A percentile compares a stretch with the other conserved stretches of the same genome.
These are phyloP conservation scores for Coleophoma crateriformis DNA, from an alignment of 2,329 filamentous ascomycete genomes.

Conservation along the genomic window DNA sequence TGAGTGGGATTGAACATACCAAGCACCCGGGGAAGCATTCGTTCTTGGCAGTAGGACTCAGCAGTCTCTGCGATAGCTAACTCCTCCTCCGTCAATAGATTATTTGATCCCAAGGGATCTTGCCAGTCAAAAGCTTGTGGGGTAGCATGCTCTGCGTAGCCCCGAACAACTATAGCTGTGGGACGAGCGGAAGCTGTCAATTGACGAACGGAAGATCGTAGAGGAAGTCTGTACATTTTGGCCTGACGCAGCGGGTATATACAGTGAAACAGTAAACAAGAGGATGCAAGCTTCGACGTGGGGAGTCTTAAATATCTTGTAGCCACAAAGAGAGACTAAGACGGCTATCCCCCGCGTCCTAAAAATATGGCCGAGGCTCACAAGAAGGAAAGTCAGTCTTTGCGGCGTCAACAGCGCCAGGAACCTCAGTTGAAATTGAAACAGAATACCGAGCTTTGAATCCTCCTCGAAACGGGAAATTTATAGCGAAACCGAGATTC, in stretches of 20 bases:
- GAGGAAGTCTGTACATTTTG: conserved; percentile 23
- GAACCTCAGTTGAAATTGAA: background rate
- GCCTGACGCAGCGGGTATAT: background rate
- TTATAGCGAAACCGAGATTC: too few species aligned
- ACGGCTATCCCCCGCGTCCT: background rate
- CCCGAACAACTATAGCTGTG: conserved; percentile 7
- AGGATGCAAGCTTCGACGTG: too few species aligned
- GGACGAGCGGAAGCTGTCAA: conserved; percentile 15
- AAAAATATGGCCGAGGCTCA: background rate
- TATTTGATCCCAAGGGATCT: conserved; percentile 73
- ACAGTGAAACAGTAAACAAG: too few species aligned
- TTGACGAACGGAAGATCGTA: conserved; percentile 17
- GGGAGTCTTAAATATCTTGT: background rate
- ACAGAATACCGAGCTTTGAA: too few species aligned
- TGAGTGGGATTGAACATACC: conserved; percentile 46
- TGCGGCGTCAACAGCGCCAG: background rate
- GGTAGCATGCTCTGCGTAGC: conserved; percentile 22
- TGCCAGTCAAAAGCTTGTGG: conserved; percentile 73
- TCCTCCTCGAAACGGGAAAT: too few species aligned
- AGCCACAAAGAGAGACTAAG: background rate
- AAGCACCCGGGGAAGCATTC: conserved; percentile 76
- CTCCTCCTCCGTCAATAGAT: conserved; percentile 84
- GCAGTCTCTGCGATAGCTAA: conserved; percentile 84
- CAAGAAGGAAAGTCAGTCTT: background rate
- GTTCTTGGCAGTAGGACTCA: conserved; percentile 90